Percentiles rank a stretch among this genome's conserved stretches.
phyloP scores from a whole-genome alignment of 2,329 filamentous ascomycete species.

The Aspergillus brunneoviolaceus region DNA sequence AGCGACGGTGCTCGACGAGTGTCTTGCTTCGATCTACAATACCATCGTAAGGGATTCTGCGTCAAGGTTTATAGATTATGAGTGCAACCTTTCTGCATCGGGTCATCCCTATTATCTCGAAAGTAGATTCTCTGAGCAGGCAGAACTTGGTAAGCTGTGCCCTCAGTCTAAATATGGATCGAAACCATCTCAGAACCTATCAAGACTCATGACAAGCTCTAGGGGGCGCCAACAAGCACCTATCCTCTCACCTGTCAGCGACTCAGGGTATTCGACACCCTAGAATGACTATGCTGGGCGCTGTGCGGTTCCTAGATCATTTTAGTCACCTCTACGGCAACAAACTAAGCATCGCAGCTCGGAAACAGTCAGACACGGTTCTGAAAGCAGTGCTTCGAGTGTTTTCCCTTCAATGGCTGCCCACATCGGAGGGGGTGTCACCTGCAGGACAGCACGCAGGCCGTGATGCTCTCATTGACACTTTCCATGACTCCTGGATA shows the following conservation, averaged over 20 bases:
- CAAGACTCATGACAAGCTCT: no score
- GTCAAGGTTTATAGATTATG: slow-evolving; percentile 21
- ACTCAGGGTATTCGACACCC: no score
- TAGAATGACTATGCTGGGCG: slow-evolving; percentile 8
- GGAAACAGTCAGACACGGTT: slow-evolving; percentile 19
- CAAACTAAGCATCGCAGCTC: slow-evolving; percentile 8
- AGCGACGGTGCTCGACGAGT: slow-evolving; percentile 18
- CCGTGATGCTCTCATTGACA: background rate
- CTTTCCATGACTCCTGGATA: slow-evolving; percentile 20
- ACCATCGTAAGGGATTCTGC: slow-evolving; percentile 21
- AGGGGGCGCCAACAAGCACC: no score
- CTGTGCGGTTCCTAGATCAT: slow-evolving; percentile 25
- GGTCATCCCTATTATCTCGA: slow-evolving; percentile 18
- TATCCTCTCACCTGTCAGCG: no score
- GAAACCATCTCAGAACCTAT: no score
- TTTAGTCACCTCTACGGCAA: slow-evolving; percentile 25
- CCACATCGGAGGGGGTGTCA: background rate
- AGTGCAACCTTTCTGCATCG: slow-evolving; percentile 22
- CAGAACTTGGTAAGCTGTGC: background rate
- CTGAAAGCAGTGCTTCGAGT: slow-evolving; percentile 20
- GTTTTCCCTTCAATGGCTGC: slow-evolving; percentile 24
- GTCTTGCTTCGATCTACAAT: slow-evolving; percentile 20
- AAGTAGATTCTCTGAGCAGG: background rate
- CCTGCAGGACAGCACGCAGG: background rate
- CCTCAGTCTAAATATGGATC: no score